Base-by-base conservation (phyloP, 495 filamentous ascomycete species). In the Cercophora scortea region DNA sequence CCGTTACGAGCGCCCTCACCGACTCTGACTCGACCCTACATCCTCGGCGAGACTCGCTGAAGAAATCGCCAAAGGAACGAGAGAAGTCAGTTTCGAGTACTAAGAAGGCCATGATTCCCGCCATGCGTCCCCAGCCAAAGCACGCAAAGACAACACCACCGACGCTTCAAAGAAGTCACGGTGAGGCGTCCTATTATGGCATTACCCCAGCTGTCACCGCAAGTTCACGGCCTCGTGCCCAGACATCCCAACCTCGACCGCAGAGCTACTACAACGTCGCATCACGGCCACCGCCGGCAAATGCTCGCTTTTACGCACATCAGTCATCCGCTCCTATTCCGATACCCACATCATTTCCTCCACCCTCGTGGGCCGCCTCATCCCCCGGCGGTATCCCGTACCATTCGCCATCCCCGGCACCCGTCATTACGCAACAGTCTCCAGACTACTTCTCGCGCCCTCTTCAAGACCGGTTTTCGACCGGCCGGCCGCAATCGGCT, bases 1-100 rank as follows among this genome's bases (percentile, higher is more conserved):
- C 64, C 32, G 33, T 58, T 33, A 63, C 53, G 17, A 58, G 52
- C 54, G 58, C 56, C 32, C 59, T 62, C 8, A 68, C 72, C 54
- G 71, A 76, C 59, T 73, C 74, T 45, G 73, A 74, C 64, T 64
- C 68, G 16, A 73, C 72, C 8, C 60, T 64, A 34, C 66, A 67
- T 18, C 65, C 65, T 12, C 42, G 49, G 33, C 42, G 50, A 32
- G 57, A 65, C 40, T 45, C 59, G 3, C 61, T 60, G 36, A 59
- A 57, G 41, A 63, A 65, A 42, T 32, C 62, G 44, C 63, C 55
- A 50, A 72, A 60, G 46, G 63, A 65, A 45, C 61, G 64, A 52
- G 64, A 65, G 5, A 66, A 55, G 61, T 53, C 52, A 16, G 32
- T 42, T 33, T 41, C 51, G 16, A 47, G 45, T 43, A 57, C 42